Conservation (phyloP, 192 early-diverging fungal genomes). For the Coemansia asiatica region DNA sequence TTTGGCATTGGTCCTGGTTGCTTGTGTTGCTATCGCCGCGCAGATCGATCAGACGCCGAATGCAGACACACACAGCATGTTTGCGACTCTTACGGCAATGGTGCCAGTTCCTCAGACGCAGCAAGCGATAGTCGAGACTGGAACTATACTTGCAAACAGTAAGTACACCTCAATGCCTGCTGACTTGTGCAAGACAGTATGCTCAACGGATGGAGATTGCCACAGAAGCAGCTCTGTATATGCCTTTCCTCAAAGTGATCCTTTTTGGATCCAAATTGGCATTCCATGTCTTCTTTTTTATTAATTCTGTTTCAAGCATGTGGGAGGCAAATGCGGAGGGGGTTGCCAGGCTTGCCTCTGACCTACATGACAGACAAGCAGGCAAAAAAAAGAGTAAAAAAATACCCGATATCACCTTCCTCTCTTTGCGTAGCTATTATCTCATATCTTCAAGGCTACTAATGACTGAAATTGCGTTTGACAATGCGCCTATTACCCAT, state of each 20-base stretch:
- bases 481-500: neutral
- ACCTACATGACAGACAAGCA: neutral
- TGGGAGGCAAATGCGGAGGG: neutral
- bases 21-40: neutral
- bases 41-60: neutral
- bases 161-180: neutral
- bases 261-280: neutral
- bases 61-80: neutral
- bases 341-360: neutral
- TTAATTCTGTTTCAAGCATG: neutral
- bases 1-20: neutral
- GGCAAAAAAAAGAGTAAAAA: neutral
- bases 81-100: neutral
- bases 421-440: no score
- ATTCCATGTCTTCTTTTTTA: no score
- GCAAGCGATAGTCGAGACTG: neutral
- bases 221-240: no score
- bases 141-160: neutral
- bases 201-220: neutral
- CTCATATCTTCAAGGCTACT: no score
- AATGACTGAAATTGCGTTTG: neutral
- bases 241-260: no score
- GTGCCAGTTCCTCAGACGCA: neutral
- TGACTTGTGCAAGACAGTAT: neutral
- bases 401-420: no score